Base-by-base conservation (phyloP, 805 yeast species). In the Pichia insulana region DNA sequence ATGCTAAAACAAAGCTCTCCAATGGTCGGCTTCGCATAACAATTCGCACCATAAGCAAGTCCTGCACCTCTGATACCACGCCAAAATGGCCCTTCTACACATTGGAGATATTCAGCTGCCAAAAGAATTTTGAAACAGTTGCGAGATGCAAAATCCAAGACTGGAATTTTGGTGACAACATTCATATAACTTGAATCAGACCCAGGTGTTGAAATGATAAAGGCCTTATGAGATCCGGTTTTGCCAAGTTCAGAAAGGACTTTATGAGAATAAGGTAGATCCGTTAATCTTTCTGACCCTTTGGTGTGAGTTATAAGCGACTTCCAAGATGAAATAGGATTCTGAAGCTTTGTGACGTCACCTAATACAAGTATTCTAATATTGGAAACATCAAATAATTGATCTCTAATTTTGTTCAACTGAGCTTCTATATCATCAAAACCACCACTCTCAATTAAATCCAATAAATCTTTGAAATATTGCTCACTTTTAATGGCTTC, bases 1-100 rank as follows among this genome's bases (percentile, higher is more conserved):
- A 90, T 71, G 36, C 69, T 71, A 53, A 80, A 85, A 4, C 70
- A 68, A 48, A 90, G 61, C 41, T 71, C 74, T 3, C 94, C 90
- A 33, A 74, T 64, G 50, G 87, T 96, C 11, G 74, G 56, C 47
- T 73, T 71, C 37, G 76, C 69, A 35, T 69, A 56, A 51, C 86
- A 68, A 42, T 67, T 69, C 1, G 90, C 92, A 31, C 96, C 97
- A 59, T 92, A 92, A 0, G 97, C 97, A 34, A 85, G 67, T 2
- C 98, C 98, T 1, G 88, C 73, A 33, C 98, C 98, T 63, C 98
- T 76, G 28, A 92, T 84, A 43, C 94, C 96, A 54, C 86, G 75
- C 97, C 97, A 90, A 49, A 90, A 81, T 30, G 97, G 98, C 3
- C 98, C 98, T 60, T 92, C 98, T 16, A 86, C 87, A 30, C 87